Conservation (phyloP, 2,329 filamentous ascomycete genomes). For the Penicillium sp. region DNA sequence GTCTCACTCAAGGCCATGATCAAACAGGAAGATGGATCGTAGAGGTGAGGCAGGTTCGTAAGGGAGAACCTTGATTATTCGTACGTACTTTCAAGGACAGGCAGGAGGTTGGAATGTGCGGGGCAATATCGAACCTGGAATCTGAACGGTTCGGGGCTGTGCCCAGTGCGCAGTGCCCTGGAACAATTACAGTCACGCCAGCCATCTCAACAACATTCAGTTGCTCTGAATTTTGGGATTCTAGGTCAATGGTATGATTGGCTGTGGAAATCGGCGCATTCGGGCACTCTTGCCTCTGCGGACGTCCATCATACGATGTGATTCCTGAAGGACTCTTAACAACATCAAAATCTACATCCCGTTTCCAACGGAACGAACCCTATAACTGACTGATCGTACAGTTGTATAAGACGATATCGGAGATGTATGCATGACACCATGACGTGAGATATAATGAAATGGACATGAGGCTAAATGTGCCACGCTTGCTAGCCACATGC, state of each 20-base stretch:
- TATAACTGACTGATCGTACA: conserved; percentile 16
- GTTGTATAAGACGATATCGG: conserved; percentile 25
- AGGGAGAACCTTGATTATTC: background rate
- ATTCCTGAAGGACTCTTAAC: background rate
- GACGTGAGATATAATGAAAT: conserved; percentile 19
- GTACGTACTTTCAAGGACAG: background rate
- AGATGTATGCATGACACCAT: conserved; percentile 23
- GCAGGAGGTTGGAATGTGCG: background rate
- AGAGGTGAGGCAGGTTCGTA: too few relatives aligned
- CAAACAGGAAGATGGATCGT: background rate
- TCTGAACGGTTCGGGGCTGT: background rate
- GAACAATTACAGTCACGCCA: background rate
- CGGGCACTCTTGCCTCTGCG: background rate
- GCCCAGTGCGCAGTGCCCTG: background rate
- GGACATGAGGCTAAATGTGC: conserved; percentile 2
- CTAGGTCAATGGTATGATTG: background rate
- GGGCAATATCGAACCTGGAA: background rate
- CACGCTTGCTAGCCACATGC: background rate
- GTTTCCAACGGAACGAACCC: background rate
- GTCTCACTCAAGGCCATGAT: conserved; percentile 8
- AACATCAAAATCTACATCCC: background rate
- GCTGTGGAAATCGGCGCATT: background rate
- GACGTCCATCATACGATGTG: background rate
- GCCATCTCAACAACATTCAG: background rate
- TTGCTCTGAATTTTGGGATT: background rate